phyloP scores from a whole-genome alignment of 2,329 filamentous ascomycete species.

The Exophiala lecanii-corni region DNA sequence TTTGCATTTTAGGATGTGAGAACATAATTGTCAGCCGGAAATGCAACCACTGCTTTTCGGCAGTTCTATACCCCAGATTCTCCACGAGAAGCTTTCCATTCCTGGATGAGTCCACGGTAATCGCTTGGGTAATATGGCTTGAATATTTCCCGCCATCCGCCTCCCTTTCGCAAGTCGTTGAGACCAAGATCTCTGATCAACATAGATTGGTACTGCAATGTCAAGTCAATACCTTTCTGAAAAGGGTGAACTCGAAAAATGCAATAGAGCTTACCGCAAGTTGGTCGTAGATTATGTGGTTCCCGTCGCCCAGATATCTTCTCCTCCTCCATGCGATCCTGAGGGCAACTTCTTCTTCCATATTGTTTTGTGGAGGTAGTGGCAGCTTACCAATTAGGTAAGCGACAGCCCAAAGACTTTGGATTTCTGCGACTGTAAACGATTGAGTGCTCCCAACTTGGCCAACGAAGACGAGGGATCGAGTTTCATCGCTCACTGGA shows the following conservation, averaged over 20 bases:
- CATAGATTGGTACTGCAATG: background rate
- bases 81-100: background rate
- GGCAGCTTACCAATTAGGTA: background rate
- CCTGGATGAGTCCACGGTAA: background rate
- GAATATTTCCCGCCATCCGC: background rate
- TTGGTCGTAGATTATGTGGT: background rate
- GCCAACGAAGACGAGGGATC: background rate
- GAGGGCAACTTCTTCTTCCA: background rate
- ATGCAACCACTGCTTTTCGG: too few relatives aligned
- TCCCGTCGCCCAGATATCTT: background rate
- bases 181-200: background rate
- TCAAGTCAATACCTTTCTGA: too few relatives aligned
- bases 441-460: background rate
- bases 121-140: background rate
- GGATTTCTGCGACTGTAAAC: background rate
- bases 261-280: background rate
- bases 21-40: too few relatives aligned
- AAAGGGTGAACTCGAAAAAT: too few relatives aligned
- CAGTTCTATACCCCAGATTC: background rate
- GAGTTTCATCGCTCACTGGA: background rate
- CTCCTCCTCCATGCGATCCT: background rate
- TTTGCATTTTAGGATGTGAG: too few relatives aligned
- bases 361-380: background rate
- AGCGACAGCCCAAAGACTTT: background rate
- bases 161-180: background rate